These are phyloP conservation scores for Penicillium sp. DNA, from an alignment of 2,329 filamentous ascomycete genomes.

Conservation along the genomic window DNA sequence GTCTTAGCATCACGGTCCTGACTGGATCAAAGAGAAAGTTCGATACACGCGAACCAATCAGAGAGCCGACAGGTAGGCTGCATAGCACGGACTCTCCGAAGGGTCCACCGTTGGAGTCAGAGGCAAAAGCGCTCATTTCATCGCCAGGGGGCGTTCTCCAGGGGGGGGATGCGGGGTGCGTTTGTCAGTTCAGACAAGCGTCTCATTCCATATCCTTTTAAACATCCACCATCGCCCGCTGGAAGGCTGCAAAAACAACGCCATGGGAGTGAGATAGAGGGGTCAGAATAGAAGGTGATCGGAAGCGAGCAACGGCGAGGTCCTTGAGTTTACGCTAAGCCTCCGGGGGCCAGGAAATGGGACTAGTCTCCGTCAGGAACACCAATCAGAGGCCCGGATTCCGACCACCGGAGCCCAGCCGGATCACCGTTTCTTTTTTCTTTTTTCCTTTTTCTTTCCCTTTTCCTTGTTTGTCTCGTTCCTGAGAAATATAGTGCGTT, in stretches of 20 bases:
- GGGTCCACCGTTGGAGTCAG: not conserved
- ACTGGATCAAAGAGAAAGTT: conserved; percentile 4
- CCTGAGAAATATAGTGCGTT: not conserved
- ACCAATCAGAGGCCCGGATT: not conserved
- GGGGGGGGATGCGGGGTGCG: not conserved
- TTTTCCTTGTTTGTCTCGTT: not conserved
- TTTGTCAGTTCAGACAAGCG: not conserved
- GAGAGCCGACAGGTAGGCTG: not conserved
- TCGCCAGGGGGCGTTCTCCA: not conserved
- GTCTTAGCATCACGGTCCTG: conserved; percentile 6
- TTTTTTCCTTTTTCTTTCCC: not conserved
- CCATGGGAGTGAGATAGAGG: not conserved
- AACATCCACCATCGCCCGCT: not conserved
- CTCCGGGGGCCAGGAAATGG: not conserved
- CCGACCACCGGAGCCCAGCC: not conserved
- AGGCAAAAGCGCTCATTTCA: not conserved
- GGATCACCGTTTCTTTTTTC: not conserved
- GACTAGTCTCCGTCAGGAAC: not conserved
- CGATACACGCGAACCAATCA: conserved; percentile 1
- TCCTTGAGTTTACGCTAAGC: not conserved
- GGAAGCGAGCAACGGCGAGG: not conserved
- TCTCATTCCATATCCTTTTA: not conserved
- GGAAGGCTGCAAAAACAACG: not conserved
- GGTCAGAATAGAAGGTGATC: not conserved
- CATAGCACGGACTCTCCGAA: conserved; percentile 1